Evolutionary conservation across 352 stramenopile species (phyloP), one percentile per base, ranked within the genome.

Genomic region (Pythium dissimile): DNA sequence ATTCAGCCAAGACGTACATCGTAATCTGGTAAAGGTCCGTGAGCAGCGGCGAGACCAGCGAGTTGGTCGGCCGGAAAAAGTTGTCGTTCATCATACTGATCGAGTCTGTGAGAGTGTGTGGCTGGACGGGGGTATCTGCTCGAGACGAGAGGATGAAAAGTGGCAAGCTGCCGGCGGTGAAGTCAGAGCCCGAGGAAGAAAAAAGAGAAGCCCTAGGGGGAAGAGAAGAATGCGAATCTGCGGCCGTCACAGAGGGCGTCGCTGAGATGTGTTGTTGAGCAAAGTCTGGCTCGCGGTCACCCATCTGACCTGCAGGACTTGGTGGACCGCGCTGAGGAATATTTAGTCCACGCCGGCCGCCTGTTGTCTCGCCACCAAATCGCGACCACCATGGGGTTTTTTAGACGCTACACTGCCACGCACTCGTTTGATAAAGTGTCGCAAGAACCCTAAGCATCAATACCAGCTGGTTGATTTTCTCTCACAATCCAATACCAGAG

Each of bases 11-110:
- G 21, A 66, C 67, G 37, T 76, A 95, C 85, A 94, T 94, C 30
- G 83, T 94, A 70, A 94, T 89, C 77, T 99, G 96, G 79, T 99
- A 99, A 58, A 99, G 81, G 72, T 99, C 97, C 11, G 97, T 99
- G 51, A 99, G 81, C 63, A 99, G 77, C 5, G 96, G 91, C 15
- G 81, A 92, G 35, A 99, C 95, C 46, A 99, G 75, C 52, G 89
- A 86, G 72, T 98, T 99, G n/a, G 85, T 97, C 24, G 92, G 83
- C 31, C 71, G 62, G 49, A 90, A 69, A 13, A 61, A n/a, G 53
- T 73, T 69, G 49, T 66, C 49, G 57, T 73, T 75, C 67, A 72
- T 75, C 64, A 71, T 73, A 11, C n/a, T 76, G 55, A 20, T 18
- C 26, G 32, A 15, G 34, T 0, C 39, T 30, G 49, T 31, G 21